Evolutionary conservation across 1,284 basidiomycete genomes (phyloP).

Genomic region (Cystobasidium slooffiae): DNA sequence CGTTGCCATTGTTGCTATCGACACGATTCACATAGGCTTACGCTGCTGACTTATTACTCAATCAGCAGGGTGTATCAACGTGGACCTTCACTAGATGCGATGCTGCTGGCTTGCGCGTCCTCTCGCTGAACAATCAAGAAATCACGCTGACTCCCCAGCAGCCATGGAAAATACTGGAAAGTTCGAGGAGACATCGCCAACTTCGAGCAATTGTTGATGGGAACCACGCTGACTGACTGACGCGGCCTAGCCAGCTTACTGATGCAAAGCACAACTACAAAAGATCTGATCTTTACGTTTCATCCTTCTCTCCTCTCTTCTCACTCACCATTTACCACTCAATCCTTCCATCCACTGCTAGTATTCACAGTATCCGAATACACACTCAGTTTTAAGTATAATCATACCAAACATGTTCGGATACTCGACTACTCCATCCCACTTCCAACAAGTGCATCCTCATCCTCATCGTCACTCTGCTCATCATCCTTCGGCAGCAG

Average conservation of each 20-base stretch:
- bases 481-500: background rate
- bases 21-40: too few relatives aligned
- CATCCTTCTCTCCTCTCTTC: conserved; percentile 9
- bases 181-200: conserved; percentile 4
- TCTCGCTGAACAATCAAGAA: background rate
- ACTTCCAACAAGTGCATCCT: conserved; percentile 10
- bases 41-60: background rate
- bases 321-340: background rate
- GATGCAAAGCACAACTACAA: too few relatives aligned
- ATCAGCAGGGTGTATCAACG: background rate
- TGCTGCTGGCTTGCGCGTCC: conserved; percentile 3
- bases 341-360: background rate
- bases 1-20: too few relatives aligned
- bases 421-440: background rate
- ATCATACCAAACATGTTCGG: conserved; percentile 8
- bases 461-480: background rate
- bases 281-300: background rate
- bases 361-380: background rate
- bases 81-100: background rate
- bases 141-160: background rate
- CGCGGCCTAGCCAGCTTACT: conserved; percentile 1
- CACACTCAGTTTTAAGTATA: background rate
- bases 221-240: conserved; percentile 1
- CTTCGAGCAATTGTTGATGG: conserved; percentile 2
- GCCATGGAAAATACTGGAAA: conserved; percentile 6